Evolutionary conservation across 148 eudicot species (phyloP), one percentile per base, ranked within the genome.

Genomic region (Arctostaphylos glauca): DNA sequence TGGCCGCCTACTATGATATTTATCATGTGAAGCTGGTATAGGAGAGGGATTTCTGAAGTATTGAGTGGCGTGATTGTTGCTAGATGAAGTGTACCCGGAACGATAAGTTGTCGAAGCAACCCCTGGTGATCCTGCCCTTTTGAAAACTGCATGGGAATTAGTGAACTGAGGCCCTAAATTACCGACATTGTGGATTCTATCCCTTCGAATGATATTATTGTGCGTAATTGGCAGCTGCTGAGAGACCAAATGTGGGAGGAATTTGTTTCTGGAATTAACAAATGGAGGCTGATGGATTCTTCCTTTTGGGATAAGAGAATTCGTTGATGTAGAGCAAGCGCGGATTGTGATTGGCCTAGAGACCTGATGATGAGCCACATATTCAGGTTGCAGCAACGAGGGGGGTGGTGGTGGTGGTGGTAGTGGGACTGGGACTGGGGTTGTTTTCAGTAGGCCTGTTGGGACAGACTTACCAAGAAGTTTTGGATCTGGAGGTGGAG

Each of bases 261-360:
- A 84, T 76, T 86, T 89, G 68, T 77, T 85, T 78, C 90, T 85
- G 56, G 89, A 74, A 44, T 80, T 73, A 77, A 74, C 47, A 66
- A 55, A 47, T 47, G 72, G 83, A 59, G 81, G 83, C 41, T 84
- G 87, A 19, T 64, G 91, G 67, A 4, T 79, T 86, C 88, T 81
- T 62, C 74, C 49, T 47, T 85, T 88, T 56, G 87, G 85, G 52
- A 76, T 50, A 19, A 87, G 86, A 84, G 70, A 83, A 66, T 50
- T 75, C 6, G 85, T n/a, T 55, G 87, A 23, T 48, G 25, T 8
- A 19, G 82, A 73, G 54, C 90, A 62, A 62, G 84, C 73, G 82
- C 77, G 66, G 2, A 76, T 46, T 46, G 88, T 41, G 71, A 77
- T 76, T 44, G 87, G 72, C 15, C 78, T 81, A 82, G 68, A 19